phyloP scores from a whole-genome alignment of 176 grass and related monocot species.

The Puya raimondii region DNA sequence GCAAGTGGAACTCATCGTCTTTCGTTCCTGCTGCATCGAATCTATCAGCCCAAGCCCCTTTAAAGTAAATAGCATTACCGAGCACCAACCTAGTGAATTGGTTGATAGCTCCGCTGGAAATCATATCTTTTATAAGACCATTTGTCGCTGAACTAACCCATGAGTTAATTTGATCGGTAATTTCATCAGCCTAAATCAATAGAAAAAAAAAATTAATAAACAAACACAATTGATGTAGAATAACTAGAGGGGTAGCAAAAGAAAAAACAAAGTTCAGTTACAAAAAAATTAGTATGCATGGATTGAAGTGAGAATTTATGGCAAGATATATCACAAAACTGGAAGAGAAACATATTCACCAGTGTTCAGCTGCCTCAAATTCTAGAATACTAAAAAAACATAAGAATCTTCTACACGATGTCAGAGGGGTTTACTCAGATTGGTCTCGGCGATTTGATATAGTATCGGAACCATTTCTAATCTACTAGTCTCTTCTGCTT shows the following conservation, averaged over 20 bases:
- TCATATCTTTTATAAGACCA: conserved; percentile 54
- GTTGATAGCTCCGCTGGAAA: conserved; percentile 19
- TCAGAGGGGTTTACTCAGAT: too few relatives aligned
- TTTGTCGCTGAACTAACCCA: conserved; percentile 37
- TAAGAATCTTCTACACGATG: too few relatives aligned
- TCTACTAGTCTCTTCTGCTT: too few relatives aligned
- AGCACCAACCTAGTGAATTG: conserved; percentile 20
- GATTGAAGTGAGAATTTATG: too few relatives aligned
- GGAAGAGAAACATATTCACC: too few relatives aligned
- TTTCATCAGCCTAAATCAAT: conserved; percentile 28
- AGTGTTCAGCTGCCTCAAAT: too few relatives aligned
- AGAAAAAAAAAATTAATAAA: not conserved
- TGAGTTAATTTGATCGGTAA: conserved; percentile 37
- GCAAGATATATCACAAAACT: too few relatives aligned
- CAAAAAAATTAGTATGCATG: not conserved
- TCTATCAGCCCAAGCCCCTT: conserved; percentile 46
- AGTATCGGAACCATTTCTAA: too few relatives aligned
- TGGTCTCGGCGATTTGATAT: too few relatives aligned
- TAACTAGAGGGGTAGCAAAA: not conserved
- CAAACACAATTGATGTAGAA: not conserved
- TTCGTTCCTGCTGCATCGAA: conserved; percentile 29
- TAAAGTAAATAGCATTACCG: conserved; percentile 75
- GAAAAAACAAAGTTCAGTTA: not conserved
- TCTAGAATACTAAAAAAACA: too few relatives aligned
- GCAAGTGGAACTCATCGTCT: conserved; percentile 40